Evolutionary conservation across 2,329 filamentous ascomycete species (phyloP), one percentile per base, ranked within the genome.

Genomic region (Ambrosiella xylebori): DNA sequence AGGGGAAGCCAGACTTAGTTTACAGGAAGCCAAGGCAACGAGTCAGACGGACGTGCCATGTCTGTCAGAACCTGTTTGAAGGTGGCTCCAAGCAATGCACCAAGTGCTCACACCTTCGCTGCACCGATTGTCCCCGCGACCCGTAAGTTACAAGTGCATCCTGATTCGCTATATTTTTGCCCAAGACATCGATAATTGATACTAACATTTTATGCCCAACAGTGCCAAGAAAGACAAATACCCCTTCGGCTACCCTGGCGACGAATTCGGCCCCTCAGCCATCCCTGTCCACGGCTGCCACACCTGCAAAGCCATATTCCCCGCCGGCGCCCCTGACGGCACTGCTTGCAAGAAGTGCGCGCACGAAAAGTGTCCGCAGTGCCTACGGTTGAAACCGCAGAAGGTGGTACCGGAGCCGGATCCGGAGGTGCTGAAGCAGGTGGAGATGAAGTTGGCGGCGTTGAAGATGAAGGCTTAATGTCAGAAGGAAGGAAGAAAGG

Each of bases 121-220:
- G 88, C 73, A 86, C 81, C 44, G 84, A 84, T 66, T 94, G 88
- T 68, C 87, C 86, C 36, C 76, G 88, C 64, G 82, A 88, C 65
- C 88, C 88, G 77, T 88, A 78, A 68, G 85, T 81, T 37, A 2
- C 17, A 57, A 41, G 45, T 35, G 49, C 37, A 5, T 56, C 59
- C 13, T 9, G 36, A 19, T 38, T 35, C 17, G 39, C 15, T 11
- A 47, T 35, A 11, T 59, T 6, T 6, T 38, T 2, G 44, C 35
- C 17, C 17, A 17, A 47, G 9, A 47, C 7, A 47, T 15, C 9
- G 11, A n/a, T n/a, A 12, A 13, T 17, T n/a, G 47, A 39, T 45
- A 50, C 61, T 62, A 60, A 63, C 56, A 15, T 15, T 37, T 35
- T 8, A 17, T 44, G 12, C 7, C 12, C 52, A 11, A 27, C 64